A percentile compares a stretch with the other conserved stretches of the same genome.
phyloP scores from a whole-genome alignment of 345 rosid genomes.

The Corchorus olitorius region DNA sequence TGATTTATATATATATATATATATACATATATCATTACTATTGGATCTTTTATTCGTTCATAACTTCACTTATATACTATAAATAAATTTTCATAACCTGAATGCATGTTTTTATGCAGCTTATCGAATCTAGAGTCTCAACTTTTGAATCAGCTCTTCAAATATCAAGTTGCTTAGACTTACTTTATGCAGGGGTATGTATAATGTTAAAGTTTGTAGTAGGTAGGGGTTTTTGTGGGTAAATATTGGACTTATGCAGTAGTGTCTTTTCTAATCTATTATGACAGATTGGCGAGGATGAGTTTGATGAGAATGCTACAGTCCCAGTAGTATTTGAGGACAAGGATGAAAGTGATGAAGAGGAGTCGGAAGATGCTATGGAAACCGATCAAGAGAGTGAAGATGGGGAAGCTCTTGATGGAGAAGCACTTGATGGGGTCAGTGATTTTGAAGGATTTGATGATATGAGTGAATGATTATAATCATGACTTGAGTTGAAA shows the following conservation, averaged over 20 bases:
- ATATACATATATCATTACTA: neutral
- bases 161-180: constrained; percentile 71
- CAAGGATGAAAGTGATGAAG: constrained; percentile 73
- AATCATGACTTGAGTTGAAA: neutral
- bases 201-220: neutral
- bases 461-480: constrained; percentile 53
- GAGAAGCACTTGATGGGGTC: constrained; percentile 23
- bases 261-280: neutral
- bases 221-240: neutral
- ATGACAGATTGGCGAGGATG: constrained; percentile 57
- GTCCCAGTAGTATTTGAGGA: constrained; percentile 68
- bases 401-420: constrained; percentile 39
- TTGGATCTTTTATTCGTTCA: neutral
- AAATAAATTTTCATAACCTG: neutral
- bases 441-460: constrained; percentile 54
- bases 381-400: constrained; percentile 42
- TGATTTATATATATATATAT: neutral
- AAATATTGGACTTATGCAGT: neutral
- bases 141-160: constrained; percentile 69
- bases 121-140: constrained; percentile 76
- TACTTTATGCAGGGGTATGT: constrained; percentile 53
- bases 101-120: constrained; percentile 46
- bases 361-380: constrained; percentile 63
- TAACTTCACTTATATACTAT: neutral
- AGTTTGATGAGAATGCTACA: constrained; percentile 43